Evolutionary conservation across 2,329 filamentous ascomycete genomes (phyloP).

Genomic region (Knoxdaviesia capensis): DNA sequence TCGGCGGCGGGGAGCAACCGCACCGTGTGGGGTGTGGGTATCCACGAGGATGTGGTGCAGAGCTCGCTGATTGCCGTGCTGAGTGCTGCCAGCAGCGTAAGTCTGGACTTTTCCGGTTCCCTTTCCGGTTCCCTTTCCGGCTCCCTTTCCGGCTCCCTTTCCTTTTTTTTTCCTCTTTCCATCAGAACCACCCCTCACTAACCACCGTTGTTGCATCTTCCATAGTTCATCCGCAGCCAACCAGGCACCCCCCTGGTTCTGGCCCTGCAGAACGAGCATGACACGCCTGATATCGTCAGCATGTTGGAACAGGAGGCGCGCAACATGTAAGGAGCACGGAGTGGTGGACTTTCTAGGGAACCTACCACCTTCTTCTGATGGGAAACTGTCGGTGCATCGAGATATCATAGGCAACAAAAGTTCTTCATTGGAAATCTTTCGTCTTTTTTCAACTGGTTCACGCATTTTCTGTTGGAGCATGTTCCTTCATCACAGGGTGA

Average conservation of each 20-base stretch:
- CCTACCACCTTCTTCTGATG: not conserved
- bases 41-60: constrained; percentile 84
- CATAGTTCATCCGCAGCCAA: too few relatives aligned
- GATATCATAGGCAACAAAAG: too few relatives aligned
- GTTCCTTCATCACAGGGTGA: constrained; percentile 2
- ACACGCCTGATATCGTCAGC: constrained; percentile 13
- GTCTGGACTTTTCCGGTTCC: constrained; percentile 14
- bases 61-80: constrained; percentile 72
- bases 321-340: constrained; percentile 9
- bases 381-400: not conserved
- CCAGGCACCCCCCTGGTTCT: too few relatives aligned
- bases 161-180: not conserved
- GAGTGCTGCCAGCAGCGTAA: constrained; percentile 69
- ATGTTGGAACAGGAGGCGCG: constrained; percentile 19
- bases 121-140: not conserved
- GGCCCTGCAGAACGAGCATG: not conserved
- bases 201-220: too few relatives aligned
- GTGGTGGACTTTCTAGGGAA: not conserved
- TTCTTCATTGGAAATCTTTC: too few relatives aligned
- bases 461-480: not conserved
- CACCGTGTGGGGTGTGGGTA: constrained; percentile 76
- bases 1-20: constrained; percentile 44
- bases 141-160: not conserved
- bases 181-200: not conserved
- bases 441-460: not conserved